Evolutionary conservation across 225 moss, liverwort and hornwort genomes (phyloP), one percentile per base, ranked within the genome.

Genomic region (Asterella californica): DNA sequence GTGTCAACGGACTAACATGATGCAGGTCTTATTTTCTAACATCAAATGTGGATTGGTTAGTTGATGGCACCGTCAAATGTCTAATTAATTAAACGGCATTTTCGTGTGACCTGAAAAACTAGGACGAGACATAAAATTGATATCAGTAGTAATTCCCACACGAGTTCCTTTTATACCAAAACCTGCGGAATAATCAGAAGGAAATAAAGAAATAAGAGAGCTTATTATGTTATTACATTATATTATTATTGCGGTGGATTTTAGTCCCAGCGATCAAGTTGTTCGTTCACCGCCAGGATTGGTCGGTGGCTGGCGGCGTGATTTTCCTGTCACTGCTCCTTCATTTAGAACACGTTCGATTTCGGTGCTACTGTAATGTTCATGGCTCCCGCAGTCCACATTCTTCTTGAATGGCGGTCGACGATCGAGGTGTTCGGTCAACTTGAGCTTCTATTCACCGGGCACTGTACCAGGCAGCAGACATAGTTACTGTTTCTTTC

Each of bases 241-340:
- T 8, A 32, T 33, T 67, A 33, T 67, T 33, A 67, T 17, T 67
- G 67, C n/a, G 3, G 19, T 11, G n/a, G n/a, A 61, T 27, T 21
- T 5, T 61, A 9, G 61, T 25, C 61, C n/a, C 61, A n/a, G 61
- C 61, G 67, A 27, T 67, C 12, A 32, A 34, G 12, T 10, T 32
- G 33, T 65, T 36, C 12, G 67, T 67, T 34, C n/a, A 29, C 34
- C 29, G 42, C n/a, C 65, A 36, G 32, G 36, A 70, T 37, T 70
- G 42, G 70, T 42, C 42, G 70, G 70, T 46, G 70, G 70, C 42
- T 70, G 70, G 70, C 70, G 70, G 70, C 70, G 70, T 42, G 70
- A 36, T 8, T 67, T 46, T 22, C 70, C 45, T 70, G 45, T 70
- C 45, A 70, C 70, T 69, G 68, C 17, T 37, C 37, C 36, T 17